Base-by-base conservation (phyloP, 2,329 filamentous ascomycete species). In the Aspergillus bombycis region DNA sequence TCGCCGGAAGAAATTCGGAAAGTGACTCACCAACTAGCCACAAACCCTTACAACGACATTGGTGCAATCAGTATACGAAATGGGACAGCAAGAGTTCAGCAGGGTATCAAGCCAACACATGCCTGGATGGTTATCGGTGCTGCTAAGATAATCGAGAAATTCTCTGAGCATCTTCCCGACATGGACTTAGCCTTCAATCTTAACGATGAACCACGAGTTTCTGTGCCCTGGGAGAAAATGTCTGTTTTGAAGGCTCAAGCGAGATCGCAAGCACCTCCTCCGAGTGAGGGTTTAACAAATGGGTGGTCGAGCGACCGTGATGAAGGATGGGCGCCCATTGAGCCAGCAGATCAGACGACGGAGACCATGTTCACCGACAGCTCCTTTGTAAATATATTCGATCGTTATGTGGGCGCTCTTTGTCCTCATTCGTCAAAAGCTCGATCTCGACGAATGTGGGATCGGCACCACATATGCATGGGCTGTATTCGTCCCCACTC, bases 401-500 rank as follows among this genome's bases (percentile, higher is more conserved):
- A 78, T 58, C 70, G 70, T 16, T 79, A 78, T 57, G 77, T 77
- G 78, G 82, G 81, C 73, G 68, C 82, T 3, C 83, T 87, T 16
- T 95, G 92, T 69, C 84, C 88, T 0, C 83, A 86, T 2, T 81
- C 82, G 0, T 91, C 91, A 1, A 83, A 81, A 14, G 85, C 85
- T 3, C 85, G 88, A 30, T 84, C 81, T 16, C 82, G 83, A 10
- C 82, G 86, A 14, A 81, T 87, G 63, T 91, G 88, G 88, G 85
- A 91, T 66, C 83, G 85, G 28, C 83, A 84, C 60, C 82, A 85
- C 41, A 83, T 92, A 57, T 94, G 92, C 74, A 79, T 85, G 0
- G 79, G 81, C 2, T 94, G 91, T 74, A 80, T 83, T 2, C 78
- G 80, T 8, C 85, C 85, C 0, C 90, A 94, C 71, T 90, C 91